phyloP scores from a whole-genome alignment of 2,329 filamentous ascomycete genomes.

The Ophiostoma montium region DNA sequence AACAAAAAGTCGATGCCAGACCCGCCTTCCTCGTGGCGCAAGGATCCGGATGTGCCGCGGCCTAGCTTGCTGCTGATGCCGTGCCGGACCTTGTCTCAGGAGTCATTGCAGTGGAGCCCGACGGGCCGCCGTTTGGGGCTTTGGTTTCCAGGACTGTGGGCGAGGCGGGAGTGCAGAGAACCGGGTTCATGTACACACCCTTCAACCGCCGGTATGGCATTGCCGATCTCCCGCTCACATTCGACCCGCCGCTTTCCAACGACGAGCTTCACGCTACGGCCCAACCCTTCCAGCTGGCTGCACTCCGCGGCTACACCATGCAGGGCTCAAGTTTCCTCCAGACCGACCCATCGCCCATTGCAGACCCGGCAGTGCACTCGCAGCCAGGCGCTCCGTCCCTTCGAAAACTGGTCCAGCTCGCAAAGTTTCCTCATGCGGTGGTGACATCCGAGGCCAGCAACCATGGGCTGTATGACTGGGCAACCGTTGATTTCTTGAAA shows the following conservation, averaged over 20 bases:
- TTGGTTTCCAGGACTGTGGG: neutral
- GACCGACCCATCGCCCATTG: neutral
- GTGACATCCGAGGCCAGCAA: constrained; percentile 38
- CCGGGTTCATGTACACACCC: neutral
- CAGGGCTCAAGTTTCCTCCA: constrained; percentile 12
- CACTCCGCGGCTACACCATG: constrained; percentile 1
- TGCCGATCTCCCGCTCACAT: constrained; percentile 23
- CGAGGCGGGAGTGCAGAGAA: neutral
- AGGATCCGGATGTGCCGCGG: constrained; percentile 31
- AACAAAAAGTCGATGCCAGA: neutral
- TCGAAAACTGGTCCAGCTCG: constrained; percentile 33
- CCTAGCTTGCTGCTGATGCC: constrained; percentile 34
- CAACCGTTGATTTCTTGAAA: constrained; percentile 34
- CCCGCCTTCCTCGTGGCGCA: constrained; percentile 32
- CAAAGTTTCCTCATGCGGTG: constrained; percentile 31
- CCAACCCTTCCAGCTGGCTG: neutral
- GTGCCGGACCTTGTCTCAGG: constrained; percentile 31
- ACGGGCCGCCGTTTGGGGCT: constrained; percentile 32
- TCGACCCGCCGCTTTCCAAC: constrained; percentile 21
- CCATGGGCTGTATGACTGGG: constrained; percentile 42
- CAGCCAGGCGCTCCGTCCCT: neutral
- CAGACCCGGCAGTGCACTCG: neutral
- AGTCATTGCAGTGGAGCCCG: constrained; percentile 37
- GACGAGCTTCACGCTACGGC: neutral
- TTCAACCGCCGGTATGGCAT: constrained; percentile 9